These are phyloP conservation scores for Phialophora macrospora DNA, from an alignment of 2,329 filamentous ascomycete genomes.

Conservation along the genomic window DNA sequence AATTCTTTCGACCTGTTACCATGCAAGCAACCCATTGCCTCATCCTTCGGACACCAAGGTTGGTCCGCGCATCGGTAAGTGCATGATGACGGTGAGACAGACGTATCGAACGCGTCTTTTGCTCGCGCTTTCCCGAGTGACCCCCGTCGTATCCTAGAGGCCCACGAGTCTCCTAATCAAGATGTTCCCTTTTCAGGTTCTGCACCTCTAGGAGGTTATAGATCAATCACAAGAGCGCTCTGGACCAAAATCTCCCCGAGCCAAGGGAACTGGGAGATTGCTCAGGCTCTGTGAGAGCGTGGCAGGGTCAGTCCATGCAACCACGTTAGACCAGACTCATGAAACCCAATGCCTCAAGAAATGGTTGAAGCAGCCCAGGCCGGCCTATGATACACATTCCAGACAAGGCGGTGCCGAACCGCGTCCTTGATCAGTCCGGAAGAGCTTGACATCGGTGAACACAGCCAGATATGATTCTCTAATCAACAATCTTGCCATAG, in stretches of 20 bases:
- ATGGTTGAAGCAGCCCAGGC: not conserved
- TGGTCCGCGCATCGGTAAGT: not conserved
- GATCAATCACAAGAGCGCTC: not conserved
- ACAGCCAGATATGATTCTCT: slow-evolving; percentile 32
- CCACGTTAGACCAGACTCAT: not conserved
- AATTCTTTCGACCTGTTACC: not conserved
- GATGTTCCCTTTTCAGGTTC: not conserved
- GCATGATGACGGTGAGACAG: not conserved
- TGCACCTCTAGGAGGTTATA: not conserved
- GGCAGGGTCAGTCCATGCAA: not conserved
- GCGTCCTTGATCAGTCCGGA: not conserved
- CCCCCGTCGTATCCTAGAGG: not conserved
- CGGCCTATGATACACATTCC: not conserved
- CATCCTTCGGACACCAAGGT: not conserved
- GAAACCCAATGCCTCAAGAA: not conserved
- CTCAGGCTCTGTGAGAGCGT: not conserved
- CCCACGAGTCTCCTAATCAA: not conserved
- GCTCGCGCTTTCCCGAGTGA: not conserved
- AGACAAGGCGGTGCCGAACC: not conserved
- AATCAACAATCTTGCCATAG: slow-evolving; percentile 71
- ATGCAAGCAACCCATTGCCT: not conserved
- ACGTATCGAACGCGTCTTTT: not conserved
- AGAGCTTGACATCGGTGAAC: not conserved
- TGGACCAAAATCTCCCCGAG: not conserved
- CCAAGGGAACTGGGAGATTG: not conserved